Conservation (phyloP, 352 stramenopile genomes). For the Globisporangium paddicum region DNA sequence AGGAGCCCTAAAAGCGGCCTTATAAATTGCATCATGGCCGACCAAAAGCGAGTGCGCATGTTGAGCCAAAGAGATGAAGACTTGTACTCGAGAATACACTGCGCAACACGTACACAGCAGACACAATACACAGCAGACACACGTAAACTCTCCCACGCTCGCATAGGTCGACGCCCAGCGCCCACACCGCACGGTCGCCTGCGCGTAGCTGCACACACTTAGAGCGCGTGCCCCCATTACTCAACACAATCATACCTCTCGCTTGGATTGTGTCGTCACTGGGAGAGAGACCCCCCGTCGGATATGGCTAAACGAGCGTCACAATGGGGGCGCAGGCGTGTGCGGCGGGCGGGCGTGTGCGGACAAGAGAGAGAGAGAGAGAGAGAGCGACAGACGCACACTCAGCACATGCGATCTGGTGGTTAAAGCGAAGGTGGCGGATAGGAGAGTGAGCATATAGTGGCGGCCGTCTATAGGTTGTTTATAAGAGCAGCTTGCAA, state of each 20-base stretch:
- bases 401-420: too few species aligned
- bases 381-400: too few species aligned
- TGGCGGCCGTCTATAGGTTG: too few species aligned
- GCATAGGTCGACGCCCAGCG: background rate
- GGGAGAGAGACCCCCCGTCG: slow-evolving; percentile 14
- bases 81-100: too few species aligned
- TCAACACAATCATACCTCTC: slow-evolving; percentile 20
- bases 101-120: too few species aligned
- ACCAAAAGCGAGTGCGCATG: background rate
- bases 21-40: slow-evolving; percentile 26
- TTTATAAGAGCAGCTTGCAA: too few species aligned
- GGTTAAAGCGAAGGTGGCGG: too few species aligned
- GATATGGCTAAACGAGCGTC: slow-evolving; percentile 29
- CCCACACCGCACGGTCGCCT: background rate
- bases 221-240: slow-evolving; percentile 5
- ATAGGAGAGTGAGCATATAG: too few species aligned
- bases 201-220: slow-evolving; percentile 1
- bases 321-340: slow-evolving; percentile 8
- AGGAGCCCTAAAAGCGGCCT: slow-evolving; percentile 27
- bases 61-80: background rate
- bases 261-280: slow-evolving; percentile 16
- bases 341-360: background rate
- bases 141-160: background rate
- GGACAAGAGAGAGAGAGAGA: background rate
- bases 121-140: background rate